Evolutionary conservation across 768 basidiomycete species (phyloP), one percentile per base, ranked within the genome.

Genomic region (Paxillus rubicundulus): DNA sequence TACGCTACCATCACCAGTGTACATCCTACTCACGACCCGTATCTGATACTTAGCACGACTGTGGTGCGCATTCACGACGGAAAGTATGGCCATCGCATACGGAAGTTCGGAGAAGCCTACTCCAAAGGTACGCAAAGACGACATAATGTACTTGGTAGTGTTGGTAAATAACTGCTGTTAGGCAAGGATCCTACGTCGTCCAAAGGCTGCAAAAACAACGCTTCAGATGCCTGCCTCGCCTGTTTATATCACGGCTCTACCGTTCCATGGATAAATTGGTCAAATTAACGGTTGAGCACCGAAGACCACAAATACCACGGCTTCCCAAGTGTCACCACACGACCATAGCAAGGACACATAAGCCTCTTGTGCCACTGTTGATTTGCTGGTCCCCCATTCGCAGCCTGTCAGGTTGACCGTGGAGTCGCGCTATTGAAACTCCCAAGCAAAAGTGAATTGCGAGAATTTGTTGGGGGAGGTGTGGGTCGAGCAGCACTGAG

Each of bases 51-150:
- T 41, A 87, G 89, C 78, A 28, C 81, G 87, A 32, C 68, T 91
- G 34, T 92, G 88, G 87, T 91, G 89, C 62, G 87, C 82, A 37
- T 92, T 92, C 69, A 92, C 90, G 7, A 85, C 90, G 21, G 74
- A 82, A 17, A 88, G 86, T 64, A 90, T 92, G 88, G 87, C 89
- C 0, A 74, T 92, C 49, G 88, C 79, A 28, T 89, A 85, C 59
- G 81, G 80, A 16, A 82, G 85, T 16, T 76, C 82, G 32, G 53
- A 49, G 36, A 69, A 75, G 48, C 73, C 76, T 16, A 80, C 75
- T 57, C 82, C 85, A 21, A 84, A 82, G 77, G 90, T 86, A 67
- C 34, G 56, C 16, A 45, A 43, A 47, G 32, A 30, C 20, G 30
- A 13, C 30, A 41, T 20, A 32, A 6, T 50, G 24, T 34, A 50